Evolutionary conservation across 176 grass and related monocot species (phyloP).

Genomic region (Carex littledalei): DNA sequence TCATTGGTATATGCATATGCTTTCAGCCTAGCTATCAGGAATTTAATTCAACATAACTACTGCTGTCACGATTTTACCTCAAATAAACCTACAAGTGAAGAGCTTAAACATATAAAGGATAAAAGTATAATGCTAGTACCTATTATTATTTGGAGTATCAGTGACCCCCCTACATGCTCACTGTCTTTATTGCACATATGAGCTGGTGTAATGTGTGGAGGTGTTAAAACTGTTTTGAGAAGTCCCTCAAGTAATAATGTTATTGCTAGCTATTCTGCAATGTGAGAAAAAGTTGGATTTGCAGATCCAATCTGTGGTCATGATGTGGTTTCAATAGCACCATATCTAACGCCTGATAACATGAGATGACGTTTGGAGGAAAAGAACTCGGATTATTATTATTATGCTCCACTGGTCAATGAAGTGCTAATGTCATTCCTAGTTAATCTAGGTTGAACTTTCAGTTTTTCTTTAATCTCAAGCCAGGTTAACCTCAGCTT

Average conservation of each 20-base stretch:
- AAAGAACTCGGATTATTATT: neutral
- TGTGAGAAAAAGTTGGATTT: neutral
- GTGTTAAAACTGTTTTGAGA: neutral
- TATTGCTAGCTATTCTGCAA: neutral
- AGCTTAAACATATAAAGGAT: neutral
- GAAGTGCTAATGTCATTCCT: neutral
- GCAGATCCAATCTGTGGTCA: neutral
- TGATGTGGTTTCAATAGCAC: neutral
- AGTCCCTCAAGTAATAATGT: neutral
- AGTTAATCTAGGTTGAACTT: neutral
- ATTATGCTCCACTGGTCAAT: neutral
- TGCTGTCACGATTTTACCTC: neutral
- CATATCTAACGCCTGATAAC: neutral
- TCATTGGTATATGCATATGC: neutral
- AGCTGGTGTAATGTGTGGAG: neutral
- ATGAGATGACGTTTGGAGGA: neutral
- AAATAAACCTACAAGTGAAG: neutral
- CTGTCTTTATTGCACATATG: neutral
- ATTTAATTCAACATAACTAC: neutral
- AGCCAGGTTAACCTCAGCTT: neutral
- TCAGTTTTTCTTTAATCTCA: neutral
- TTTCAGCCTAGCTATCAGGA: neutral
- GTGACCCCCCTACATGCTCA: neutral
- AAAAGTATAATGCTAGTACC: neutral
- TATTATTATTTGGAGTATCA: neutral